A percentile compares a stretch with the other conserved stretches of the same genome.
These are phyloP conservation scores for Hypocrella siamensis DNA, from an alignment of 2,329 filamentous ascomycete genomes.

Conservation along the genomic window DNA sequence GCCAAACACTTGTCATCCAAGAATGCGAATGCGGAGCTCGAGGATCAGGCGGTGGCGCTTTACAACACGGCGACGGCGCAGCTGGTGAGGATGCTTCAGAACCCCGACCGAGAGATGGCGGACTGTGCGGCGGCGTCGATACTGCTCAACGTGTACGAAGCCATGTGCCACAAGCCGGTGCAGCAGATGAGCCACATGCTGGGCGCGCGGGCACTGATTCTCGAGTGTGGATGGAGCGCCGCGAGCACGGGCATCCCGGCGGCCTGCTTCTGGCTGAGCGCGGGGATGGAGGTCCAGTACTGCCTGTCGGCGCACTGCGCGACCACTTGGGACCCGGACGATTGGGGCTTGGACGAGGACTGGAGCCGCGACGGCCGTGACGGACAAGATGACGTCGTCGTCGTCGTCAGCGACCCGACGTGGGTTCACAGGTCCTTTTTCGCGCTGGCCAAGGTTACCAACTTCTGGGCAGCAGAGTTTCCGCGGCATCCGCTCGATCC, in stretches of 20 bases:
- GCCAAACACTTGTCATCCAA: constrained; percentile 64
- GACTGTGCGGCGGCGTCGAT: constrained; percentile 80
- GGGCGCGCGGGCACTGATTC: constrained; percentile 70
- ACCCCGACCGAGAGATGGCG: constrained; percentile 68
- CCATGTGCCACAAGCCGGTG: constrained; percentile 68
- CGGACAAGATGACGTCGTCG: too few species aligned
- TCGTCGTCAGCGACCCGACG: constrained; percentile 5
- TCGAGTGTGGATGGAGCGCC: constrained; percentile 81
- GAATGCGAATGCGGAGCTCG: constrained; percentile 53
- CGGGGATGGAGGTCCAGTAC: constrained; percentile 77
- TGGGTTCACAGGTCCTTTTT: constrained; percentile 88
- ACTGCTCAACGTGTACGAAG: constrained; percentile 81
- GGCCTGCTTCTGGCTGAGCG: constrained; percentile 89
- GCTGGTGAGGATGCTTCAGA: constrained; percentile 61
- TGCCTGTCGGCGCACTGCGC: constrained; percentile 81
- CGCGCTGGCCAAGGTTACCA: constrained; percentile 72
- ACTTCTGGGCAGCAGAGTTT: constrained; percentile 61
- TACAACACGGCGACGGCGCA: constrained; percentile 75
- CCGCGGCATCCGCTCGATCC: constrained; percentile 42
- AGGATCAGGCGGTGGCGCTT: constrained; percentile 66
- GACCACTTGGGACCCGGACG: constrained; percentile 75
- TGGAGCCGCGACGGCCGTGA: constrained; percentile 13
- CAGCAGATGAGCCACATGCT: constrained; percentile 83
- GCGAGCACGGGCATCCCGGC: constrained; percentile 62
- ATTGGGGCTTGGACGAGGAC: constrained; percentile 75